Conservation (phyloP, 805 yeast species). For the Zygosaccharomyces bailii region DNA sequence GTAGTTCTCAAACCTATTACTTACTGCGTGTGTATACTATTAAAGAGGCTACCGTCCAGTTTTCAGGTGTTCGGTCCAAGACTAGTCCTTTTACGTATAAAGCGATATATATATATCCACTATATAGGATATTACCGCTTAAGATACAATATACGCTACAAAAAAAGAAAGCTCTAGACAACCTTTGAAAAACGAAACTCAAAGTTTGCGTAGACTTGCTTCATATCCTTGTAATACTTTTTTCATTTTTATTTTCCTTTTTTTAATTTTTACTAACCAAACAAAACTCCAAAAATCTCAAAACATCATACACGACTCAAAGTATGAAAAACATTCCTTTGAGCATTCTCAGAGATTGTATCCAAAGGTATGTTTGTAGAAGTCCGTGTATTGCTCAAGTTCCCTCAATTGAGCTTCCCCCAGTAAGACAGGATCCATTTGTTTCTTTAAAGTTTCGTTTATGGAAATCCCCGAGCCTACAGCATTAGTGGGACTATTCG, state of each 20-base stretch:
- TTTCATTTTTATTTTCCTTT: background rate
- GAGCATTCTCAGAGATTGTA: constrained; percentile 6
- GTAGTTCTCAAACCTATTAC: background rate
- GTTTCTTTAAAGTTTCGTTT: constrained; percentile 12
- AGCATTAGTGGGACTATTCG: background rate
- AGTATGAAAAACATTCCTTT: background rate
- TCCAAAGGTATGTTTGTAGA: constrained; percentile 25
- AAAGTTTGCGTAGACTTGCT: background rate
- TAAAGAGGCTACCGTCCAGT: background rate
- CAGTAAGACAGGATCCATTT: constrained; percentile 20
- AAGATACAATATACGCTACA: background rate
- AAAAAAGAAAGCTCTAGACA: background rate
- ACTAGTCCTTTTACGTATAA: background rate
- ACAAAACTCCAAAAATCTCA: constrained; percentile 6
- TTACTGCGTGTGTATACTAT: too few relatives aligned
- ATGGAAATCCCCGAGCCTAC: constrained; percentile 2
- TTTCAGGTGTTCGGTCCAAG: background rate
- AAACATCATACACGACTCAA: constrained; percentile 1
- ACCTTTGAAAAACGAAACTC: background rate
- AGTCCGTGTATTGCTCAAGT: constrained; percentile 31
- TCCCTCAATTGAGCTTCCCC: constrained; percentile 29
- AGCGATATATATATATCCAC: background rate
- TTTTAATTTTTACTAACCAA: constrained; percentile 1
- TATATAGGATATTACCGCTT: background rate
- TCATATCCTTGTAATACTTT: background rate